phyloP scores from a whole-genome alignment of 169 alveolate species.

The Pseudocohnilembus persalinus region DNA sequence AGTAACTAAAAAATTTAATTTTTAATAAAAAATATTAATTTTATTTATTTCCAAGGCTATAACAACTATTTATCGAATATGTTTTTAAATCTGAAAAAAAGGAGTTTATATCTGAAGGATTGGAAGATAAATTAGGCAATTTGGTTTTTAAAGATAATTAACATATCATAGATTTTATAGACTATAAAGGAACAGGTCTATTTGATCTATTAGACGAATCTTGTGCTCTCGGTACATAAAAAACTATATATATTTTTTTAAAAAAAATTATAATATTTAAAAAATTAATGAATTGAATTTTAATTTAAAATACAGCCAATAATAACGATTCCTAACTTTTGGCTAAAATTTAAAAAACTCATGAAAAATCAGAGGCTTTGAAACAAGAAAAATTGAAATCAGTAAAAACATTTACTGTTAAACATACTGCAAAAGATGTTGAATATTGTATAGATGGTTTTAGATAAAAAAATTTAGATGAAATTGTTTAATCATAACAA shows the following conservation, averaged over 20 bases:
- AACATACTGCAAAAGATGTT: conserved; percentile 84
- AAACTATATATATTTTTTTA: no score
- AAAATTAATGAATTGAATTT: no score
- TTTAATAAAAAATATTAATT: no score
- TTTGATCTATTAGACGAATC: conserved; percentile 40
- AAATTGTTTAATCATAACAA: conserved; percentile 42
- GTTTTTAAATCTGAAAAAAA: conserved; percentile 94
- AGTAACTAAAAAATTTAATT: no score
- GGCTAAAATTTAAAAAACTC: conserved; percentile 9
- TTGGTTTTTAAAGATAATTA: conserved; percentile 70
- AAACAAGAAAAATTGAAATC: conserved; percentile 11
- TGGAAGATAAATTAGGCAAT: conserved; percentile 50
- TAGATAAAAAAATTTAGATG: conserved; percentile 78
- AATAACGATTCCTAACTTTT: conserved; percentile 18
- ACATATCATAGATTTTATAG: conserved; percentile 33
- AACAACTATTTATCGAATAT: conserved; percentile 92
- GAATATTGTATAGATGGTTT: conserved; percentile 70
- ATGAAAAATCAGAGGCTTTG: conserved; percentile 21
- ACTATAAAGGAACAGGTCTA: conserved; percentile 33
- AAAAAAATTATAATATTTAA: no score
- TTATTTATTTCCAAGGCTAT: no score
- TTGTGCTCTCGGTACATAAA: conserved; percentile 24
- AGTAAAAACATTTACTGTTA: conserved; percentile 63
- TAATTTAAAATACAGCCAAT: neutral
- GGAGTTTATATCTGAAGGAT: conserved; percentile 85